Base-by-base conservation (phyloP, 1,139 yeast species). In the Zygotorulaspora mrakii region DNA sequence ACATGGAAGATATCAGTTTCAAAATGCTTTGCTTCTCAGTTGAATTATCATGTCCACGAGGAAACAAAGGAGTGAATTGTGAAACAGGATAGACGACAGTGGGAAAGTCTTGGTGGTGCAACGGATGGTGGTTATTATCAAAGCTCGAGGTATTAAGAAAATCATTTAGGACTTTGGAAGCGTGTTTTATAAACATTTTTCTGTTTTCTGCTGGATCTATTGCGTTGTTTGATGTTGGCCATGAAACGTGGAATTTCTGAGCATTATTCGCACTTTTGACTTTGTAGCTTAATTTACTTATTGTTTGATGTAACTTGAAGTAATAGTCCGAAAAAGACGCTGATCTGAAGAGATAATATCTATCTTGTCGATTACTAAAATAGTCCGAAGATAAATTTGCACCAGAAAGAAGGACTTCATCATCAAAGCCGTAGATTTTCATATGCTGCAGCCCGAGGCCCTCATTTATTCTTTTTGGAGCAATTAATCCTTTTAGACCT, bases 391-490 rank as follows among this genome's bases (percentile, higher is more conserved):
- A 86, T 40, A 91, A 70, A 56, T 91, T 91, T 3, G 98, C 98
- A 2, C 98, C 99, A 14, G 87, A 77, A 33, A 94, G 70, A 13
- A 94, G 74, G 37, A 91, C 79, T 57, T 88, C 96, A 54, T 88
- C 79, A 61, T 91, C 99, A 56, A 88, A 80, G 1, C 98, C 98
- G 59, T 91, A 91, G 28, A 94, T 73, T 62, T 91, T 91, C 98
- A 91, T 94, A 61, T 91, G 99, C 64, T 91, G 99, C 39, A 91
- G 70, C 0, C 99, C 99, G 57, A 76, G 70, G 5, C 95, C 91
- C 66, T 91, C 99, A 61, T 89, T 88, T 47, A 89, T 71, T 47
- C 98, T 71, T 43, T 76, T 82, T 0, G 99, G 98, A 3, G 88
- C 71, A 35, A 85, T 42, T 13, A 67, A 55, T 55, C 80, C 79